A percentile compares a stretch with the other conserved stretches of the same genome.
phyloP scores from a whole-genome alignment of 176 grass and related monocot genomes.

The Triticum monococcum region DNA sequence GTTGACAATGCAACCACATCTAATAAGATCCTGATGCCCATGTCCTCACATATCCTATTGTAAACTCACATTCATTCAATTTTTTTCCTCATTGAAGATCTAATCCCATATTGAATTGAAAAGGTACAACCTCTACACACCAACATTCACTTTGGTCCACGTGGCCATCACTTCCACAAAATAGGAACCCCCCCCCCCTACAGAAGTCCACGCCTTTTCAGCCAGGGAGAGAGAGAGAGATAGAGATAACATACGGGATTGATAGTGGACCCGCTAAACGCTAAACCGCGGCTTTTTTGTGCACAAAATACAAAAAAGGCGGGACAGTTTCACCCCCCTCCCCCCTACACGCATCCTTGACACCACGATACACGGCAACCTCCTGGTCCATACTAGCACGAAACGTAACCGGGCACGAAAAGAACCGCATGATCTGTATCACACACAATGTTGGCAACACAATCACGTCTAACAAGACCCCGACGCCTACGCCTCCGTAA shows the following conservation, averaged over 20 bases:
- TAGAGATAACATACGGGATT: no score
- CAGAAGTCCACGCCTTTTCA: no score
- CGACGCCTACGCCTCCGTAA: background rate
- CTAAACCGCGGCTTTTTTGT: no score
- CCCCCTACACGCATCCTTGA: background rate
- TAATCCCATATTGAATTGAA: background rate
- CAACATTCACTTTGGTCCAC: no score
- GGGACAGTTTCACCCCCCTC: no score
- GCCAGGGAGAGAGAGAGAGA: no score
- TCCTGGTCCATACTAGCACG: background rate
- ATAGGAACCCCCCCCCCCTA: no score
- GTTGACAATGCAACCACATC: background rate
- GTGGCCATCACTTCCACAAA: no score
- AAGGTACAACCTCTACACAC: background rate
- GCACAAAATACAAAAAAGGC: no score
- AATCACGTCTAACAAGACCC: background rate
- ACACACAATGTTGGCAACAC: background rate
- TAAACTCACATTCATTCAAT: no score
- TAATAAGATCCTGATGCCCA: background rate
- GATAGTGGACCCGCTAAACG: background rate
- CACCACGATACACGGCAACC: background rate
- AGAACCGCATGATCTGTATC: background rate
- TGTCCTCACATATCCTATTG: no score
- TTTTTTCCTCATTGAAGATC: no score
- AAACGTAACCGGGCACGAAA: background rate